Conservation (phyloP, 78 protist species). For the Speleostelium caveatum region DNA sequence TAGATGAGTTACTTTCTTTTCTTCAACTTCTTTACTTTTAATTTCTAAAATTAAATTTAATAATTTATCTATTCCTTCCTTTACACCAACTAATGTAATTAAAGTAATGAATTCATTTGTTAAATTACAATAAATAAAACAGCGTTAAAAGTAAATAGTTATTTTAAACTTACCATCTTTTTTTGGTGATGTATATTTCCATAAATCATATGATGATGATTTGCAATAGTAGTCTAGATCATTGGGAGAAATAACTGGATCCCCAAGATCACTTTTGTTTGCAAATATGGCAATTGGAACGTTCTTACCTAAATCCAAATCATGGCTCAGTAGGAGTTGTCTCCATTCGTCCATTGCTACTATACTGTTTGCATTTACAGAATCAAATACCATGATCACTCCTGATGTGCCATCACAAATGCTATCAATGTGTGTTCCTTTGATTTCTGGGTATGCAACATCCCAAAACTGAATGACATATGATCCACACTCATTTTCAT, state of each 20-base stretch:
- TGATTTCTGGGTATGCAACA: constrained; percentile 57
- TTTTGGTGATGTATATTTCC: constrained; percentile 28
- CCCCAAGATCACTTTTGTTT: constrained; percentile 59
- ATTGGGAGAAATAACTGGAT: constrained; percentile 18
- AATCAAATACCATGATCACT: constrained; percentile 51
- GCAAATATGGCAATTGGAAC: constrained; percentile 61
- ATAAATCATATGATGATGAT: constrained; percentile 23
- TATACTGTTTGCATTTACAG: constrained; percentile 41
- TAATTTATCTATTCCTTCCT: constrained; percentile 38
- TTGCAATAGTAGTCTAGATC: constrained; percentile 64
- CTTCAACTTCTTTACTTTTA: constrained; percentile 17
- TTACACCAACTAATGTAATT: too few species aligned
- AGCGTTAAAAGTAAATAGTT: neutral
- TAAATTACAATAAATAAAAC: neutral
- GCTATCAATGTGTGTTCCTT: constrained; percentile 18
- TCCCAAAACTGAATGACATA: constrained; percentile 39
- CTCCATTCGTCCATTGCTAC: constrained; percentile 66
- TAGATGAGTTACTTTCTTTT: neutral
- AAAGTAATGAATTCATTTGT: too few species aligned
- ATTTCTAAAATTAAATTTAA: constrained; percentile 13
- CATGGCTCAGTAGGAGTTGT: neutral
- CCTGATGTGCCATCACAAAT: constrained; percentile 27
- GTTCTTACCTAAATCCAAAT: neutral
- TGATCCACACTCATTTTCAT: too few species aligned
- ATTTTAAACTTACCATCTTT: constrained; percentile 13